Evolutionary conservation across 768 basidiomycete genomes (phyloP).

Genomic region (Lactarius quietus): DNA sequence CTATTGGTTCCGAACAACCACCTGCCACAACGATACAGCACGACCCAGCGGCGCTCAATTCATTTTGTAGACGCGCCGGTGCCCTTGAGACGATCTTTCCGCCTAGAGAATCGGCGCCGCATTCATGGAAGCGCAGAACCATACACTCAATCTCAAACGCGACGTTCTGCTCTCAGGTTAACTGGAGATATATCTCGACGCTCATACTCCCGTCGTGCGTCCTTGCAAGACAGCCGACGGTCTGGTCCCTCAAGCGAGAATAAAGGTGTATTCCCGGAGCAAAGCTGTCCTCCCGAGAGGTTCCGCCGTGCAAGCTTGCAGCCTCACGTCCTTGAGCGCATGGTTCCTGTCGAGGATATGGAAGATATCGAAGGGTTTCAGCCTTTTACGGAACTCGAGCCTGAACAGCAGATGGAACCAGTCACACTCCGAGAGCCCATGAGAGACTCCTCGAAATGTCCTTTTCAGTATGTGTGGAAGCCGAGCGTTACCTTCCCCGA

Average conservation of each 20-base stretch:
- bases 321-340: slow-evolving; percentile 6
- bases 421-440: slow-evolving; percentile 11
- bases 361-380: slow-evolving; percentile 15
- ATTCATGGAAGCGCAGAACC: background rate
- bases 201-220: slow-evolving; percentile 6
- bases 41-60: slow-evolving; percentile 2
- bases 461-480: slow-evolving; percentile 8
- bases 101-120: background rate
- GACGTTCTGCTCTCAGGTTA: slow-evolving; percentile 8
- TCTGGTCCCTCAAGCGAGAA: slow-evolving; percentile 4
- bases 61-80: background rate
- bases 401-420: slow-evolving; percentile 4
- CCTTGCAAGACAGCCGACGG: background rate
- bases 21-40: background rate
- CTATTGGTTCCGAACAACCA: slow-evolving; percentile 5
- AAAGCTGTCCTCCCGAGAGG: background rate
- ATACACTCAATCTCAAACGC: background rate
- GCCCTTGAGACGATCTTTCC: slow-evolving; percentile 12
- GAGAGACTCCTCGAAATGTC: background rate
- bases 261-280: background rate
- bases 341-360: slow-evolving; percentile 23
- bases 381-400: slow-evolving; percentile 18
- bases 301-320: slow-evolving; percentile 7
- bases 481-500: slow-evolving; percentile 12
- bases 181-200: background rate